Evolutionary conservation across 2,329 filamentous ascomycete species (phyloP), one percentile per base, ranked within the genome.

Genomic region (Pyrenophora graminea): DNA sequence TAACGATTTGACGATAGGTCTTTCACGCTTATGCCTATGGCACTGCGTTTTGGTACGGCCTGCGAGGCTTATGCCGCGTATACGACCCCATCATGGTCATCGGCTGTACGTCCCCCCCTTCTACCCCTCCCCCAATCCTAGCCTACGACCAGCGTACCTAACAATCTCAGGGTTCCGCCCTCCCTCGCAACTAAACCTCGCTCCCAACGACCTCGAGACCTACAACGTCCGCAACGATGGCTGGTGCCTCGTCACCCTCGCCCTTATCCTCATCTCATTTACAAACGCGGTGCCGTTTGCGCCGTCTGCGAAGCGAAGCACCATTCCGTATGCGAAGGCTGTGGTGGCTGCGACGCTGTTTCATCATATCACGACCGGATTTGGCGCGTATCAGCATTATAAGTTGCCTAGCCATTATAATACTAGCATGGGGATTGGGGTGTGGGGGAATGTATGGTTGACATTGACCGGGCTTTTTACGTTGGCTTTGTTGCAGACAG

Each of bases 381-480:
- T 60, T 17, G 63, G 63, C 4, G 61, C 63, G 10, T 66, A 59
- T 15, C 58, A 66, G 53, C 63, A 66, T 45, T 66, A 66, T 33
- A 64, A 58, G 41, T 31, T 66, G 12, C 61, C 59, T 9, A 62
- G 45, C 15, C 63, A 66, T 40, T 63, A 64, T 23, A 66, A 66
- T 19, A 60, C 56, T 0, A 60, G 58, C 31, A 66, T 66, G 63
- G 55, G 49, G 0, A 62, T 66, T 53, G 63, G 63, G 0, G 63
- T 63, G 3, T 66, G 63, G 63, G 63, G 59, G 0, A 66, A 66
- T 40, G 58, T 64, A 18, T 66, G 61, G 61, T 53, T 66, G 55
- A 56, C 56, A 4, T 19, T 62, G 10, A 57, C 59, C 12, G 63
- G 63, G 0, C 2, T 59, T 5, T 40, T 64, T 3, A 66, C 61